Conservation (phyloP, 129 eudicot genomes). For the Flaveria ramosissima region DNA sequence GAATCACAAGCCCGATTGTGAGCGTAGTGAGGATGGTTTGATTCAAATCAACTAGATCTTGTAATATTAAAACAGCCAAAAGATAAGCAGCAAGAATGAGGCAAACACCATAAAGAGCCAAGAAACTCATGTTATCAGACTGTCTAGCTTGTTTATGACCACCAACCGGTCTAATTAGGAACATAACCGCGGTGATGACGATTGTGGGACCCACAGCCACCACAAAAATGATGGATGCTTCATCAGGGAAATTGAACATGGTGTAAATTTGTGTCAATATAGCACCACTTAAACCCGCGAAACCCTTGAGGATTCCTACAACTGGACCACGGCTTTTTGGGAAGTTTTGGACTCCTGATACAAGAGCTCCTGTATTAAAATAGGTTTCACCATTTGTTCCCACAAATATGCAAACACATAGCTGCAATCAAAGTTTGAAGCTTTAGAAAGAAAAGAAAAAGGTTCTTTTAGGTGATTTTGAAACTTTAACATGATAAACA, state of each 20-base stretch:
- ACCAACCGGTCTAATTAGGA: constrained; percentile 62
- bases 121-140: constrained; percentile 55
- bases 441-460: background rate
- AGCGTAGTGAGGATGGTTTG: constrained; percentile 36
- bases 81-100: constrained; percentile 71
- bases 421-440: constrained; percentile 42
- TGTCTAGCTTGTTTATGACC: constrained; percentile 65
- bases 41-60: constrained; percentile 49
- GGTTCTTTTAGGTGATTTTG: background rate
- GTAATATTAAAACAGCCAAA: constrained; percentile 56
- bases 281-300: constrained; percentile 77
- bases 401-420: constrained; percentile 64
- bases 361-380: constrained; percentile 76
- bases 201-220: constrained; percentile 75
- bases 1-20: constrained; percentile 45
- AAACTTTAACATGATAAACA: constrained; percentile 4
- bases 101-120: constrained; percentile 58
- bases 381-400: constrained; percentile 88
- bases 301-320: constrained; percentile 76
- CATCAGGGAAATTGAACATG: constrained; percentile 58
- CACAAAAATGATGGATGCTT: constrained; percentile 64
- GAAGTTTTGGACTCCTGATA: constrained; percentile 69
- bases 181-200: constrained; percentile 59
- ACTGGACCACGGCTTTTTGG: constrained; percentile 79
- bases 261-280: constrained; percentile 64